These are phyloP conservation scores for Russula virescens DNA, from an alignment of 768 basidiomycete genomes.

Conservation along the genomic window DNA sequence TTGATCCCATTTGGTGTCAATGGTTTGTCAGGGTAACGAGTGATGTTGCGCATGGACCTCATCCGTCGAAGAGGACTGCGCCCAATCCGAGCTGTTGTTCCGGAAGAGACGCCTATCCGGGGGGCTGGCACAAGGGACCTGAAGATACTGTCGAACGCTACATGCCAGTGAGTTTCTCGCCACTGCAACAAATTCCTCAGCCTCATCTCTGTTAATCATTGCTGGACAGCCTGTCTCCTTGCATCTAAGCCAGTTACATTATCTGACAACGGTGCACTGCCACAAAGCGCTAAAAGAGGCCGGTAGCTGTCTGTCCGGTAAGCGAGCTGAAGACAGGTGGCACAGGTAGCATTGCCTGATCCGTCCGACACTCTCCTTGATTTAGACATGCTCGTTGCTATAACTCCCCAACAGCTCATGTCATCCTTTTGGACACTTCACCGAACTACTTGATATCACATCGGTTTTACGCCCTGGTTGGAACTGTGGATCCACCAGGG, in stretches of 20 bases:
- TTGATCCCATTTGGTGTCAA: neutral
- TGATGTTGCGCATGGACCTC: neutral
- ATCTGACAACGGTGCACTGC: conserved; percentile 13
- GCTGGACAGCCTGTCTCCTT: neutral
- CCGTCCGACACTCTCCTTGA: neutral
- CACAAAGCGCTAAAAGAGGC: conserved; percentile 8
- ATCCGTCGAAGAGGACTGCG: neutral
- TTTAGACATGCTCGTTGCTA: conserved; percentile 19
- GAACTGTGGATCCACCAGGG: neutral
- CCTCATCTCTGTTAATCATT: neutral
- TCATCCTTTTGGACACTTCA: neutral
- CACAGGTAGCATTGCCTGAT: neutral
- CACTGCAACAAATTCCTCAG: neutral
- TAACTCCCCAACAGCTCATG: conserved; percentile 15
- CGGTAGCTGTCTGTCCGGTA: neutral
- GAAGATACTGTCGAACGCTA: neutral
- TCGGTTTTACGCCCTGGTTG: neutral
- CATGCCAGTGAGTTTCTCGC: too few relatives aligned
- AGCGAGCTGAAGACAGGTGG: neutral
- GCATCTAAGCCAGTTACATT: neutral
- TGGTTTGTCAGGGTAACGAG: conserved; percentile 16
- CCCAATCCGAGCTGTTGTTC: neutral
- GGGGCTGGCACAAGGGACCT: neutral
- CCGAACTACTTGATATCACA: conserved; percentile 8
- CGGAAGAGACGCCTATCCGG: neutral